Base-by-base conservation (phyloP, 164 flowering plant genomes). In the Echeveria elegans region DNA sequence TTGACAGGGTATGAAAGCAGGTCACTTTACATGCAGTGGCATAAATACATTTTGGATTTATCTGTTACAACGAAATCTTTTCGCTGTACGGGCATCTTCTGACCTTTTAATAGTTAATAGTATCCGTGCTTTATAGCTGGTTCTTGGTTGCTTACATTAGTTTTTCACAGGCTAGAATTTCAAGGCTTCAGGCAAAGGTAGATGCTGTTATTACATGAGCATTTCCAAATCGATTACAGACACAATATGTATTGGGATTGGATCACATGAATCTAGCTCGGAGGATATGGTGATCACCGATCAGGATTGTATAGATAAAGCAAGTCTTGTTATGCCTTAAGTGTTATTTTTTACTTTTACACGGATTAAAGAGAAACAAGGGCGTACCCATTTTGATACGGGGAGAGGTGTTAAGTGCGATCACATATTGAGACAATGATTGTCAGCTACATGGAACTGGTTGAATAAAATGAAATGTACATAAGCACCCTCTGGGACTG, bases 181-280 rank as follows among this genome's bases (percentile, higher is more conserved):
- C 66, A 8, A 63, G 38, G 45, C 66, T 63, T 40, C 28, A 40
- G 18, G 66, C 36, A 36, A 63, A 63, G 45, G 26, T 63, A 63
- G 45, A 12, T 63, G 45, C 66, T 18, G 66, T 56, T 26, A 28
- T 6, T 5, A 14, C 61, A 28, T 56, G 32, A 56, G 24, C 8
- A 38, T 8, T 38, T 38, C 12, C 41, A 38, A 43, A 43, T 43
- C 18, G 47, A 34, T 34, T 34, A 7, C 37, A 34, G 19, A 43
- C 47, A 16, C 1, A 43, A 43, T 43, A 43, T 11, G 47, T 43
- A 43, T 2, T 12, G 47, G 16, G 18, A 12, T 15, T 12, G 47
- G 18, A 43, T 43, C 16, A 12, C 47, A 40, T 36, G 12, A 38
- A 38, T 38, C 41, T 38, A 8, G 41, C 8, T 5, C 12, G 45